These are phyloP conservation scores for Syncephalastrum monosporum DNA, from an alignment of 371 early-diverging fungal species.

Conservation along the genomic window DNA sequence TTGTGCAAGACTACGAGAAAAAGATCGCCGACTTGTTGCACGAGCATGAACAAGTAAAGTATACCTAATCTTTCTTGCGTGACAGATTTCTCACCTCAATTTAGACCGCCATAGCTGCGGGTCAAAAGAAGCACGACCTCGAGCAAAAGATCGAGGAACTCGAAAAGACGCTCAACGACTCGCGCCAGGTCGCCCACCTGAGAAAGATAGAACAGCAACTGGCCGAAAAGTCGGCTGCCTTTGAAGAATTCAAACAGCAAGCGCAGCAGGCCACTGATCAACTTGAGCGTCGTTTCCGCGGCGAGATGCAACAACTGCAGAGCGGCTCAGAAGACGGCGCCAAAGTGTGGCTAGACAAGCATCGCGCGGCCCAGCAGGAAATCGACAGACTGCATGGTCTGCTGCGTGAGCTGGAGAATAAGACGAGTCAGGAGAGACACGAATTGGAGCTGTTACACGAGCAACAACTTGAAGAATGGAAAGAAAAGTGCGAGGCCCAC, in stretches of 20 bases:
- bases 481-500: constrained; percentile 17
- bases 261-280: constrained; percentile 23
- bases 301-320: constrained; percentile 38
- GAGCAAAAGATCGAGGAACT: constrained; percentile 15
- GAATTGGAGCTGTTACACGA: constrained; percentile 9
- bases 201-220: constrained; percentile 35
- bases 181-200: constrained; percentile 22
- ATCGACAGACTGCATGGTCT: constrained; percentile 26
- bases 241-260: constrained; percentile 29
- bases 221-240: constrained; percentile 10
- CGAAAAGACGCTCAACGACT: constrained; percentile 18
- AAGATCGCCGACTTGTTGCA: constrained; percentile 5
- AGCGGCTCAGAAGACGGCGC: constrained; percentile 44
- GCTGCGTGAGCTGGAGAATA: constrained; percentile 12
- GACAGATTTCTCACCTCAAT: too few species aligned
- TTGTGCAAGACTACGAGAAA: constrained; percentile 10
- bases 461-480: constrained; percentile 12
- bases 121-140: constrained; percentile 3
- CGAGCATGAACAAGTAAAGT: too few species aligned
- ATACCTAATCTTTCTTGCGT: too few species aligned
- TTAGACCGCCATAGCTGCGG: too few species aligned
- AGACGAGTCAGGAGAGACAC: neutral
- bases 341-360: constrained; percentile 43
- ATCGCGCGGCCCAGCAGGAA: constrained; percentile 32
- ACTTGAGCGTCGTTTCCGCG: constrained; percentile 35